These are phyloP conservation scores for Solanum hybrid DNA, from an alignment of 305 asterid species.

Conservation along the genomic window DNA sequence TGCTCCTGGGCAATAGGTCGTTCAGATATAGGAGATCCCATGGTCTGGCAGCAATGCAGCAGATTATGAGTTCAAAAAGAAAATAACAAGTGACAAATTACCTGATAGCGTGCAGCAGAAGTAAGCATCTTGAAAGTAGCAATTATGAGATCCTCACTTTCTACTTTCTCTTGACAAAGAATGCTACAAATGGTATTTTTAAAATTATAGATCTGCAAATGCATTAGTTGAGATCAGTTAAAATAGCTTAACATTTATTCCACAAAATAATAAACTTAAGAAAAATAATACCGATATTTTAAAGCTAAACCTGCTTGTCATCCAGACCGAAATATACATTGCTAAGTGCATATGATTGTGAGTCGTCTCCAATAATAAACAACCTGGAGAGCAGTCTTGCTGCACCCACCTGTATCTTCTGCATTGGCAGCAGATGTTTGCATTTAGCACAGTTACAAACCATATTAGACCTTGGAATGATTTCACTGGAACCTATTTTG, in stretches of 20 bases:
- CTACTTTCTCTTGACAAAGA: conserved; percentile 46
- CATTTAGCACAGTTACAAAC: not conserved
- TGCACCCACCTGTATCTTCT: conserved; percentile 73
- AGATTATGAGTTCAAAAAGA: not conserved
- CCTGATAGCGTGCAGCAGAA: conserved; percentile 77
- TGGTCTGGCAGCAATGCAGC: not conserved
- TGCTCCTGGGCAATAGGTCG: not conserved
- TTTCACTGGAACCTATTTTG: not conserved
- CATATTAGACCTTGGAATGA: not conserved
- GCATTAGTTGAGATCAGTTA: conserved; percentile 9
- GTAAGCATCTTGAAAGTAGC: conserved; percentile 60
- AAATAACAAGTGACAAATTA: conserved; percentile 10
- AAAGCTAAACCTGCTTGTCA: conserved; percentile 59
- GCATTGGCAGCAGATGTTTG: conserved; percentile 15
- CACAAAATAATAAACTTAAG: not conserved
- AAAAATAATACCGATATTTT: conserved; percentile 2
- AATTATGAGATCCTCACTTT: conserved; percentile 55
- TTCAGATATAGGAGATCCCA: not conserved
- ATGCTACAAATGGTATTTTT: conserved; percentile 48
- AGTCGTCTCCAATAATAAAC: conserved; percentile 42
- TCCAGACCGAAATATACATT: conserved; percentile 72
- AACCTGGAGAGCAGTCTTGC: conserved; percentile 67
- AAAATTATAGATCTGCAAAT: conserved; percentile 52
- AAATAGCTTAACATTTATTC: conserved; percentile 7
- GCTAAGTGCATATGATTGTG: conserved; percentile 36